Conservation (phyloP, 331 rosid species). For the Pyracantha coccinea region DNA sequence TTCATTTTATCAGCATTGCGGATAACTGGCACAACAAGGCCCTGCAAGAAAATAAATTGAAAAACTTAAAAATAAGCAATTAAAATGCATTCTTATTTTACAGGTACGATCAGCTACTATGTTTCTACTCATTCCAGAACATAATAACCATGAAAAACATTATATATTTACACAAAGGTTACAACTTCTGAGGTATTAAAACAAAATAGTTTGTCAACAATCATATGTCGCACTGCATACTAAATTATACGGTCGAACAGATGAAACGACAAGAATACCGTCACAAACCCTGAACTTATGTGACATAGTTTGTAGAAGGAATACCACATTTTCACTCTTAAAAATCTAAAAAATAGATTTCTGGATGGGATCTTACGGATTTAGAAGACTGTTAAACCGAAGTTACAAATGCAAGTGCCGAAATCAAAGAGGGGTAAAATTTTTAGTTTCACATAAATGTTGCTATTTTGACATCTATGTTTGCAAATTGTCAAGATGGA, state of each 20-base stretch:
- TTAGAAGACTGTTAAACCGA: neutral
- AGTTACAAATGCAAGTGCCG: too few species aligned
- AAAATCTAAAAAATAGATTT: neutral
- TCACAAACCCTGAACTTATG: neutral
- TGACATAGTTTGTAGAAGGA: neutral
- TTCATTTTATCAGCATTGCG: constrained; percentile 69
- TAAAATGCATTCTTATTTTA: neutral
- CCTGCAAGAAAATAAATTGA: constrained; percentile 35
- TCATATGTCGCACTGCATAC: neutral
- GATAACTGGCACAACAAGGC: constrained; percentile 82
- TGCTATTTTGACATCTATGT: too few species aligned
- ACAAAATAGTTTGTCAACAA: neutral
- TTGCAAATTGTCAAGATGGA: neutral
- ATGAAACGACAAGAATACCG: neutral
- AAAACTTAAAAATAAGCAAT: neutral
- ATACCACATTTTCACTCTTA: neutral
- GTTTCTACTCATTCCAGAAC: neutral
- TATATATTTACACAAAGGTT: neutral
- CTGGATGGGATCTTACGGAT: neutral
- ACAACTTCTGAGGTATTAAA: neutral
- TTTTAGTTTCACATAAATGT: too few species aligned
- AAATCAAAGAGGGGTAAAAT: too few species aligned
- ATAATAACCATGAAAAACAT: neutral
- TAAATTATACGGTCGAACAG: neutral
- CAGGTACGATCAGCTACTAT: neutral